Evolutionary conservation across 495 filamentous ascomycete genomes (phyloP), one percentile per base, ranked within the genome.

Genomic region (Aeminium ludgeri): DNA sequence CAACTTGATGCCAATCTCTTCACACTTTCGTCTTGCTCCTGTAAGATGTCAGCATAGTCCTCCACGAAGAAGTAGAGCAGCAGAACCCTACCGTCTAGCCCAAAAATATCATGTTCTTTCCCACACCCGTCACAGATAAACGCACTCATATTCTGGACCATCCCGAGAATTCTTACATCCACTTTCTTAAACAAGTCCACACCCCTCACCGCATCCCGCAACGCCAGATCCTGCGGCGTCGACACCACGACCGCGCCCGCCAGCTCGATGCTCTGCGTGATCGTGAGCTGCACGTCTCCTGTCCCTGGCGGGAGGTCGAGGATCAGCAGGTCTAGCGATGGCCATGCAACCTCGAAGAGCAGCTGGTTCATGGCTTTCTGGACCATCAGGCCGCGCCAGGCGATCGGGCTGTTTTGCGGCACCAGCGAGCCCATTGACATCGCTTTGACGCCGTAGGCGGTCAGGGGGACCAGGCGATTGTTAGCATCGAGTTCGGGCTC

Each of bases 361-460:
- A 99, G 71, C 55, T 99, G 89, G 47, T 94, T 86, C 51, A 99
- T 64, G 0, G 91, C 89, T 60, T 99, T 99, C 65, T 87, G 86
- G 13, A 96, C 81, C 86, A 99, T 96, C 15, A 93, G 68, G 0
- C 89, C 89, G 27, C 89, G 75, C 89, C 91, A 99, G 29, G 83
- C 82, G n/a, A 99, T 78, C 3, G 89, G 80, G 0, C 73, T 73
- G 28, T 74, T 69, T 51, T 81, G 76, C 43, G 73, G 72, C 11
- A 91, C 72, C 10, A 96, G 71, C 51, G 94, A 96, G 34, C 91
- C 91, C 79, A 99, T 94, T 2, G 84, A 93, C 89, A 96, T 96
- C 30, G 81, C 86, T 59, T 91, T 87, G 44, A 99, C 70, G 40
- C 87, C 91, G 63, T 95, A 96, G 55, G 89, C 93, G n/a, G 78